phyloP scores from a whole-genome alignment of 768 basidiomycete genomes.

The Agaricus sinodeliciosus region DNA sequence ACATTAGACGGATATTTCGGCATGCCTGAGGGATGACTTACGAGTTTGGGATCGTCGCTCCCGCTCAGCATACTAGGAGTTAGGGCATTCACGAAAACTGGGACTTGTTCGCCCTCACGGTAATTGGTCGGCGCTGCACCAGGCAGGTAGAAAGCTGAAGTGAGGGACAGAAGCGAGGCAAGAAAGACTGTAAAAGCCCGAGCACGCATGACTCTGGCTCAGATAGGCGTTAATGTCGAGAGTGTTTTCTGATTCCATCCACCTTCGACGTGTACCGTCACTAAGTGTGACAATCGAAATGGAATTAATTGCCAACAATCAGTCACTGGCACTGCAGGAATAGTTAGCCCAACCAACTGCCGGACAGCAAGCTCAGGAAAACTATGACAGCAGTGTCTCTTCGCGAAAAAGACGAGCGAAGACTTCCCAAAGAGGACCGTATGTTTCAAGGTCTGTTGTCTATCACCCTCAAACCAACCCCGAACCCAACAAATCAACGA shows the following conservation, averaged over 20 bases:
- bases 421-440: no score
- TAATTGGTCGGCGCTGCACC: slow-evolving; percentile 88
- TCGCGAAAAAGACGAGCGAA: no score
- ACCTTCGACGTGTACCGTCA: slow-evolving; percentile 11
- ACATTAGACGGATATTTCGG: background rate
- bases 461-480: no score
- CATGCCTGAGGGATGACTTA: slow-evolving; percentile 27
- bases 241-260: background rate
- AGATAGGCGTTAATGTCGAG: slow-evolving; percentile 4
- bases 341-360: no score
- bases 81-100: slow-evolving; percentile 80
- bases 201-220: slow-evolving; percentile 17
- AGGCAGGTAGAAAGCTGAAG: slow-evolving; percentile 78
- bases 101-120: slow-evolving; percentile 61
- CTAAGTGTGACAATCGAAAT: slow-evolving; percentile 2
- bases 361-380: background rate
- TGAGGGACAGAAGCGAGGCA: slow-evolving; percentile 8
- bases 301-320: background rate
- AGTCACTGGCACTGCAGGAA: background rate
- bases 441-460: no score
- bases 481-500: background rate
- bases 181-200: slow-evolving; percentile 14
- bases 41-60: slow-evolving; percentile 66
- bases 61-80: slow-evolving; percentile 80
- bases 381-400: background rate